Evolutionary conservation across 768 basidiomycete genomes (phyloP).

Genomic region (Chalciporus sphaerocephalus): DNA sequence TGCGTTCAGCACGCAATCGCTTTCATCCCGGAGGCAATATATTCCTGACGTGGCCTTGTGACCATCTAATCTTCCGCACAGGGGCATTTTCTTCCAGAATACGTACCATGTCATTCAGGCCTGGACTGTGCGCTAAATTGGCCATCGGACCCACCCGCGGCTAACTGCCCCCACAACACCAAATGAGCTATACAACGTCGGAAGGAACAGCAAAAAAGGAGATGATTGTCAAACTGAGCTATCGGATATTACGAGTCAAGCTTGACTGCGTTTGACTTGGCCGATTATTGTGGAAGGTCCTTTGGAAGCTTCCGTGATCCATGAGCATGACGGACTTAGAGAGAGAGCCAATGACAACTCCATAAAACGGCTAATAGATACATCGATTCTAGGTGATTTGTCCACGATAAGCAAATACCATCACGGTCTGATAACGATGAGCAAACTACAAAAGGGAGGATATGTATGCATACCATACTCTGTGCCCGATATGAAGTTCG

Average conservation of each 20-base stretch:
- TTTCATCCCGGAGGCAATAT: conserved; percentile 17
- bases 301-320: background rate
- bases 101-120: background rate
- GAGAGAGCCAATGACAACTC: background rate
- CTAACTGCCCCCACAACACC: background rate
- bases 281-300: conserved; percentile 7
- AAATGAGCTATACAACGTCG: background rate
- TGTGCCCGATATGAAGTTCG: background rate
- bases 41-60: conserved; percentile 5
- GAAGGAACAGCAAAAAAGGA: background rate
- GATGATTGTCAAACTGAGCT: background rate
- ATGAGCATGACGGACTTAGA: background rate
- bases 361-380: background rate
- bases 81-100: background rate
- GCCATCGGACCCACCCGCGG: conserved; percentile 13
- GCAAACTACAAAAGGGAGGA: background rate
- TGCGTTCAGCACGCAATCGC: conserved; percentile 6
- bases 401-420: conserved; percentile 8
- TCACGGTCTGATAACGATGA: background rate
- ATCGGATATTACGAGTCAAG: background rate
- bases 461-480: conserved; percentile 6
- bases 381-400: conserved; percentile 1
- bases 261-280: background rate
- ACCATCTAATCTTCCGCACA: conserved; percentile 10
- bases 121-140: conserved; percentile 15